Evolutionary conservation across 345 rosid genomes (phyloP).

Genomic region (Passiflora organensis): DNA sequence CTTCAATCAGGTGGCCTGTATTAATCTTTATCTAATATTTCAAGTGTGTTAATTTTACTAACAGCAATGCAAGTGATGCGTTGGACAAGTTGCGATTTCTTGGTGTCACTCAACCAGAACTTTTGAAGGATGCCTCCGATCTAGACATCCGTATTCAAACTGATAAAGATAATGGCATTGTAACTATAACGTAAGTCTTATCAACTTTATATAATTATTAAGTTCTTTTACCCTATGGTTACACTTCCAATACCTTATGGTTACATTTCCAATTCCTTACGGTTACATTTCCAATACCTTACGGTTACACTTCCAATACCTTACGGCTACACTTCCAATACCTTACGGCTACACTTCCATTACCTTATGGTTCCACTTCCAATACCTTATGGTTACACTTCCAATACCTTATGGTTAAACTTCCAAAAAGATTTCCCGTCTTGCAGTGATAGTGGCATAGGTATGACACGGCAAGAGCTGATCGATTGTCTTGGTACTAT

Average conservation of each 20-base stretch:
- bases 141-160: constrained; percentile 85
- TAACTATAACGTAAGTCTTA: constrained; percentile 60
- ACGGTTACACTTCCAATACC: neutral
- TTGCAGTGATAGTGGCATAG: constrained; percentile 86
- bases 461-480: constrained; percentile 89
- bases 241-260: neutral
- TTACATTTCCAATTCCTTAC: neutral
- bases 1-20: too few relatives aligned
- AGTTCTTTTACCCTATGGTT: constrained; percentile 1
- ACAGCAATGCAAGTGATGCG: constrained; percentile 98
- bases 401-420: neutral
- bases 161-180: constrained; percentile 75
- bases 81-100: constrained; percentile 88
- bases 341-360: too few relatives aligned
- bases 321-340: neutral
- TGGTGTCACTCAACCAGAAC: constrained; percentile 69
- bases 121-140: constrained; percentile 62
- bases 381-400: neutral
- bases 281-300: neutral
- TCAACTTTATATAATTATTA: constrained; percentile 4
- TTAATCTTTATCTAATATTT: constrained; percentile 4
- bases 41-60: constrained; percentile 9
- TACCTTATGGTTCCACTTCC: neutral
- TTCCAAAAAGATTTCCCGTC: constrained; percentile 11
- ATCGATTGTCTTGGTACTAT: constrained; percentile 97